phyloP scores from a whole-genome alignment of 768 basidiomycete species.

The Auricularia cornea region DNA sequence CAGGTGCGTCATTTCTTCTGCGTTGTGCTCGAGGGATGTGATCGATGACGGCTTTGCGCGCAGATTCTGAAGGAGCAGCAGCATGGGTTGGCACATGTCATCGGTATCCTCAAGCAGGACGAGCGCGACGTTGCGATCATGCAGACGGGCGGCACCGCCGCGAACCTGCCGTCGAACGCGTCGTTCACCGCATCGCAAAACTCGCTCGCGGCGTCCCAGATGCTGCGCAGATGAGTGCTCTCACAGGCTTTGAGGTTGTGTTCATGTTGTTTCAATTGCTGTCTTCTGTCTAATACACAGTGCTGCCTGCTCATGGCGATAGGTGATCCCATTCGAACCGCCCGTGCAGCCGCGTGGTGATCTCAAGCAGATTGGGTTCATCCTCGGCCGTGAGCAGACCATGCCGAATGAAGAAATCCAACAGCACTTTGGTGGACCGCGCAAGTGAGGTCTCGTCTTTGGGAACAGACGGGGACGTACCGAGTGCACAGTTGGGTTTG shows the following conservation, averaged over 20 bases:
- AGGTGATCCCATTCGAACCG: constrained; percentile 33
- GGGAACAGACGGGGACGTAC: constrained; percentile 33
- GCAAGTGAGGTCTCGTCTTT: not conserved
- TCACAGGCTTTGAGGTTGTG: not conserved
- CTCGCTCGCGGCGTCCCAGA: not conserved
- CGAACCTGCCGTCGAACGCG: not conserved
- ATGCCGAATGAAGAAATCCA: constrained; percentile 85
- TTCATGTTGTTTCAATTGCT: not conserved
- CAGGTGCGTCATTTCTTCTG: constrained; percentile 42
- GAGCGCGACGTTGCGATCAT: constrained; percentile 61
- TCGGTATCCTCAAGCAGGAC: constrained; percentile 58
- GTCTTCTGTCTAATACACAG: not conserved
- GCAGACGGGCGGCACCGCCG: constrained; percentile 1
- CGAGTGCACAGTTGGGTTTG: constrained; percentile 88
- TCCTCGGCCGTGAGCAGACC: constrained; percentile 82
- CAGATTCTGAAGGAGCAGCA: constrained; percentile 75
- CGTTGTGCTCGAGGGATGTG: too few relatives aligned
- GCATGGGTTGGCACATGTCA: constrained; percentile 70
- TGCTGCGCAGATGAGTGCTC: not conserved
- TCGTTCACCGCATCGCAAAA: not conserved
- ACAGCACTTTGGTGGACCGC: constrained; percentile 58
- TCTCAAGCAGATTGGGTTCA: constrained; percentile 75
- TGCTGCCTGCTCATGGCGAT: not conserved
- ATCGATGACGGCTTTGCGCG: too few relatives aligned
- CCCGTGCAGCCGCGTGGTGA: constrained; percentile 66